Conservation (phyloP, 2,329 filamentous ascomycete genomes). For the Aureobasidium zeae region DNA sequence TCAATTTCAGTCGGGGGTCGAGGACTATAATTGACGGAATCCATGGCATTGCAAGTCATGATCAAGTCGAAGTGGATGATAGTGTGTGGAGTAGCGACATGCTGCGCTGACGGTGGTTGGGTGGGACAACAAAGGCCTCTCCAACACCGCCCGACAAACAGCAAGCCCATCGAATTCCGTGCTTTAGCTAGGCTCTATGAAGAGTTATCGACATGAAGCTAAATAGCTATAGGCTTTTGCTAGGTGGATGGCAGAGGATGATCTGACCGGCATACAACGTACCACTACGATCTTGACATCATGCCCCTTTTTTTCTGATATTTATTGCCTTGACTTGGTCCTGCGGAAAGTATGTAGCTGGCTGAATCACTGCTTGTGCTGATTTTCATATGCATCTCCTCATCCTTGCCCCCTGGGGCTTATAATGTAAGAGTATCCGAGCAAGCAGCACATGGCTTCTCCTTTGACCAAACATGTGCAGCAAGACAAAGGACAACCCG, state of each 20-base stretch:
- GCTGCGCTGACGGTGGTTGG: neutral
- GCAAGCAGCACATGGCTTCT: neutral
- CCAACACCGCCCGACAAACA: conserved; percentile 1
- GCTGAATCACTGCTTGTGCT: conserved; percentile 7
- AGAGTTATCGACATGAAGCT: conserved; percentile 60
- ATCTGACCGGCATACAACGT: conserved; percentile 15
- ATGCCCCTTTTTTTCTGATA: conserved; percentile 10
- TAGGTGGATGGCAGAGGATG: conserved; percentile 8
- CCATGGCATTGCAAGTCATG: neutral
- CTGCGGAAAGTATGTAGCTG: conserved; percentile 11
- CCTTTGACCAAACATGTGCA: too few relatives aligned
- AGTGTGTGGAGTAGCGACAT: conserved; percentile 8
- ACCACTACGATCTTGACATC: conserved; percentile 14
- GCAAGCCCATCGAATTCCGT: conserved; percentile 16
- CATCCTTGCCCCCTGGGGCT: conserved; percentile 2
- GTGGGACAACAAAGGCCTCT: neutral
- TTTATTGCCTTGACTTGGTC: conserved; percentile 12
- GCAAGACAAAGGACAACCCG: too few relatives aligned
- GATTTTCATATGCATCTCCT: neutral
- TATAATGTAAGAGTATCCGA: neutral
- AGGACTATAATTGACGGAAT: too few relatives aligned
- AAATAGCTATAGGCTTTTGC: conserved; percentile 42
- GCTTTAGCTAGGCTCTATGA: conserved; percentile 48
- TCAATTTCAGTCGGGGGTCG: too few relatives aligned
- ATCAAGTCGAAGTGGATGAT: conserved; percentile 9